Conservation (phyloP, 768 basidiomycete species). For the Steccherinum ochraceum region DNA sequence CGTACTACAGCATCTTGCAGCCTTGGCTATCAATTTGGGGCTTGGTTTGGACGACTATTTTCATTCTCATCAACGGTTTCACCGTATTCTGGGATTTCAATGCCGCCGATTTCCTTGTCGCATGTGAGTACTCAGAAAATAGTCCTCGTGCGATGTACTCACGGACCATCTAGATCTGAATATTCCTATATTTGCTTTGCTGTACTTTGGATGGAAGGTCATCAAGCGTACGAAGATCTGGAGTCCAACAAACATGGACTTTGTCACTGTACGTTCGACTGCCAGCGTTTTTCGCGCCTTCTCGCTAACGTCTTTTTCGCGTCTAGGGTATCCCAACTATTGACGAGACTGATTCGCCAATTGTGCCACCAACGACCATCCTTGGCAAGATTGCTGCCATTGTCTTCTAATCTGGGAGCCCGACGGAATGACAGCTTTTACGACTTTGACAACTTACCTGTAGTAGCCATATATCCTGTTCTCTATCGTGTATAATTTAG, state of each 20-base stretch:
- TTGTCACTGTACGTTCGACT: conserved; percentile 42
- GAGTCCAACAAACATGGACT: conserved; percentile 63
- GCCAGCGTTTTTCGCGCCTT: neutral
- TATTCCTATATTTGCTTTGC: conserved; percentile 40
- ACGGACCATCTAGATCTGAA: conserved; percentile 34
- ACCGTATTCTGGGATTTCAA: conserved; percentile 61
- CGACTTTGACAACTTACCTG: neutral
- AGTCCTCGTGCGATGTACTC: no score
- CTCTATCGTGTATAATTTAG: neutral
- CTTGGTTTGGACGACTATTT: conserved; percentile 54
- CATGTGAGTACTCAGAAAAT: no score
- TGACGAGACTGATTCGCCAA: conserved; percentile 61
- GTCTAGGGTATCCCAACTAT: conserved; percentile 65
- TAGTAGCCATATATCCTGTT: neutral
- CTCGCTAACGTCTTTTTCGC: neutral
- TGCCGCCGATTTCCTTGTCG: conserved; percentile 42
- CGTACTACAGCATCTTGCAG: conserved; percentile 56
- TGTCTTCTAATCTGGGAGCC: conserved; percentile 37
- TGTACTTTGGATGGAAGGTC: conserved; percentile 40
- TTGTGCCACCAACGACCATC: conserved; percentile 43
- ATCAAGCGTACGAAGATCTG: conserved; percentile 36
- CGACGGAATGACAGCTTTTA: neutral
- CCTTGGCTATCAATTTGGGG: conserved; percentile 71
- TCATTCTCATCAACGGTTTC: conserved; percentile 52
- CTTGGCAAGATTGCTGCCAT: conserved; percentile 41